Percentiles rank a stretch among this genome's conserved stretches.
Conservation (phyloP, 352 stramenopile genomes). For the Globisporangium middletonii region DNA sequence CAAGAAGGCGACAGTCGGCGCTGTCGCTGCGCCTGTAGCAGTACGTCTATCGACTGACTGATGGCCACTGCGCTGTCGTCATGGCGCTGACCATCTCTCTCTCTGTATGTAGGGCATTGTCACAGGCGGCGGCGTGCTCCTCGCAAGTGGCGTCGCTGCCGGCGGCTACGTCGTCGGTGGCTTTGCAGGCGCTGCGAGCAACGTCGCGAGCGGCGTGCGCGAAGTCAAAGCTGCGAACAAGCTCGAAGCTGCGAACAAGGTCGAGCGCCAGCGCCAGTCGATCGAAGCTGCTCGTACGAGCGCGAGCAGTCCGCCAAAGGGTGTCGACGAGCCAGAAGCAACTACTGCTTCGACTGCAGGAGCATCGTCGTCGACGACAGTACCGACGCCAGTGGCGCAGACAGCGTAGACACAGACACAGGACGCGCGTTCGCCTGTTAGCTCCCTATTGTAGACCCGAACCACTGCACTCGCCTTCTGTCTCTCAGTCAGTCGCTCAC, state of each 20-base stretch:
- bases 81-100: neutral
- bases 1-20: conserved; percentile 83
- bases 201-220: conserved; percentile 73
- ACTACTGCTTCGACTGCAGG: neutral
- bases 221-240: conserved; percentile 81
- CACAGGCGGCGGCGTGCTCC: conserved; percentile 62
- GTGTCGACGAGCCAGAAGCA: neutral
- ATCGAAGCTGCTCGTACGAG: neutral
- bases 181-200: conserved; percentile 73
- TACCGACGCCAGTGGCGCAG: neutral
- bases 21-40: conserved; percentile 71
- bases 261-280: conserved; percentile 43
- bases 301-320: neutral
- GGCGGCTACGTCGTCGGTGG: conserved; percentile 77
- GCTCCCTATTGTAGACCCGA: conserved; percentile 12
- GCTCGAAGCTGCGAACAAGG: conserved; percentile 19
- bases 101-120: conserved; percentile 50
- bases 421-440: conserved; percentile 5
- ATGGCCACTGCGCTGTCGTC: neutral
- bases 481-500: neutral
- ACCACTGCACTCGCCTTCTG: neutral
- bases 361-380: neutral
- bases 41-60: conserved; percentile 22
- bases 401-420: neutral
- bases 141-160: conserved; percentile 71